Conservation (phyloP, 78 protist species). For the Dictyostelium brefeldianum region DNA sequence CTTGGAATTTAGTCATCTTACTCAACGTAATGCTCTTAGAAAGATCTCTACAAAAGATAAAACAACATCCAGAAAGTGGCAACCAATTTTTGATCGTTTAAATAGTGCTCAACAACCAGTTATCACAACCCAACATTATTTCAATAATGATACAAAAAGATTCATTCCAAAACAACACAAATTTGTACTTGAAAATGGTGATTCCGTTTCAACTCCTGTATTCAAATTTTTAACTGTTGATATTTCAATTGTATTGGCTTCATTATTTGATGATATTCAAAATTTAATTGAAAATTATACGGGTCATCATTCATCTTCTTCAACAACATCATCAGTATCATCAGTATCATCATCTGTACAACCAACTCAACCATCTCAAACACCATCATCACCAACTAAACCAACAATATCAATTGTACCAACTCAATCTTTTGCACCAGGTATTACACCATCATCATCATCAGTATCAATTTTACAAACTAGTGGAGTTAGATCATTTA, state of each 20-base stretch:
- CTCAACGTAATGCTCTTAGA: background rate
- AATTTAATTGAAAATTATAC: too few relatives aligned
- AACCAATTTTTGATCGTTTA: background rate
- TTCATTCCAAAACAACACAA: background rate
- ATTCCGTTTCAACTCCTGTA: background rate
- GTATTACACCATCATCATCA: background rate
- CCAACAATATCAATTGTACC: background rate
- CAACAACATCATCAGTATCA: too few relatives aligned
- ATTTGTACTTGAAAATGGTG: background rate
- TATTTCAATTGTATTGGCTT: background rate
- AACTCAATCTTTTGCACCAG: background rate
- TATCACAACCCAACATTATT: background rate
- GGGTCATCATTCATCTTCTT: too few relatives aligned
- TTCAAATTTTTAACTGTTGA: background rate
- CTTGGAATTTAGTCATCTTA: background rate
- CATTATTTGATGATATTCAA: background rate
- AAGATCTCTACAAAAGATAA: background rate
- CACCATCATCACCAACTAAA: background rate
- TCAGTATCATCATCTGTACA: too few relatives aligned
- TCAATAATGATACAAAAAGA: background rate
- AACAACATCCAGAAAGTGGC: background rate
- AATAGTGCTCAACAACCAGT: background rate
- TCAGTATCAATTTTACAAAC: background rate
- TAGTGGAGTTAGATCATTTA: background rate
- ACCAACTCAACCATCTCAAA: background rate